Evolutionary conservation across 192 early-diverging fungal genomes (phyloP).

Genomic region (Haplosporangium gracile): DNA sequence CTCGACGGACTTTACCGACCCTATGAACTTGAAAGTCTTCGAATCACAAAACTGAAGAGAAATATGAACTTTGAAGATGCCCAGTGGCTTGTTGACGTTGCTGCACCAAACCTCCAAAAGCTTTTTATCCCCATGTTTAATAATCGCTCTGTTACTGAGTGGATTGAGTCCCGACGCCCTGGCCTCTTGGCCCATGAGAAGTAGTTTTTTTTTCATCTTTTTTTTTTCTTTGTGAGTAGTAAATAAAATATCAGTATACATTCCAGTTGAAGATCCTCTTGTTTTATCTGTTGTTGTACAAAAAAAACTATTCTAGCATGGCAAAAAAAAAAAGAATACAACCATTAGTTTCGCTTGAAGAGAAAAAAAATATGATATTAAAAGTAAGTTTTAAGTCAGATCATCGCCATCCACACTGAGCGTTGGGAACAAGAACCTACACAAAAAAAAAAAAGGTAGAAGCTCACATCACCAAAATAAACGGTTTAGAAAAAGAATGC

Average conservation of each 20-base stretch:
- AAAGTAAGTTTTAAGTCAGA: no score
- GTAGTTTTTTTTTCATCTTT: background rate
- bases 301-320: background rate
- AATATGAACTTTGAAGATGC: constrained; percentile 24
- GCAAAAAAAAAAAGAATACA: background rate
- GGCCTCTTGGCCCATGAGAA: constrained; percentile 32
- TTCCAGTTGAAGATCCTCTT: no score
- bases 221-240: background rate
- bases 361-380: constrained; percentile 11
- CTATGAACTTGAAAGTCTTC: constrained; percentile 21
- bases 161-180: constrained; percentile 32
- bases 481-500: no score
- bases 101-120: constrained; percentile 14
- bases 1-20: constrained; percentile 9
- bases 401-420: no score
- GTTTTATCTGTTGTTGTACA: background rate
- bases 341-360: background rate
- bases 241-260: no score
- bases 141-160: constrained; percentile 18
- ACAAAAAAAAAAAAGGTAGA: no score
- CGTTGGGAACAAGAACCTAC: no score
- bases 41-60: constrained; percentile 31
- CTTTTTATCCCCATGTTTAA: constrained; percentile 32
- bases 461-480: no score
- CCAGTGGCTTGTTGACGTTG: constrained; percentile 40